Percentiles rank a stretch among this genome's conserved stretches.
phyloP scores from a whole-genome alignment of 2,329 filamentous ascomycete species.

The Colletotrichum cereale region DNA sequence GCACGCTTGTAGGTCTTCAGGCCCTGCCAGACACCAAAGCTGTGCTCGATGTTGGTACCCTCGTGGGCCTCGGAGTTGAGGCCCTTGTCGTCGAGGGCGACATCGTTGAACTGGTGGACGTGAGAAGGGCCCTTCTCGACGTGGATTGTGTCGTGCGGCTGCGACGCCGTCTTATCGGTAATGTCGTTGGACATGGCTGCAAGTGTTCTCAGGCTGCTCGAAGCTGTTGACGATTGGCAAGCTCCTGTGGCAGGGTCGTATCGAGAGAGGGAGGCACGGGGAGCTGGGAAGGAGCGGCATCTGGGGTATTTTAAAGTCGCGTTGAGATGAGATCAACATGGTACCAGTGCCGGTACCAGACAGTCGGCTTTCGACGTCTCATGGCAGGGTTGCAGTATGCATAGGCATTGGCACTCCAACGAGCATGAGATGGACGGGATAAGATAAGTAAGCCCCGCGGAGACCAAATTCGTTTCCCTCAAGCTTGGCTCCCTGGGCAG shows the following conservation, averaged over 20 bases:
- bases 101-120: conserved; percentile 50
- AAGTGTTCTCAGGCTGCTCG: conserved; percentile 17
- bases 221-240: conserved; percentile 18
- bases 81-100: conserved; percentile 52
- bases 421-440: conserved; percentile 2
- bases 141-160: conserved; percentile 42
- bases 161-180: conserved; percentile 7
- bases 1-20: conserved; percentile 56
- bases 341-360: conserved; percentile 26
- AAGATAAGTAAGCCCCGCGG: not conserved
- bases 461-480: conserved; percentile 23
- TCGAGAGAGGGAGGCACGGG: not conserved
- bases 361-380: conserved; percentile 20
- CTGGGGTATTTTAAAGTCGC: conserved; percentile 32
- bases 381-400: conserved; percentile 26
- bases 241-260: conserved; percentile 33
- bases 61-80: conserved; percentile 54
- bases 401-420: conserved; percentile 13
- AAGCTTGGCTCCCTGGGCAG: conserved; percentile 17
- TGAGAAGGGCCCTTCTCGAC: conserved; percentile 49
- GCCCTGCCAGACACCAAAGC: conserved; percentile 49
- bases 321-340: conserved; percentile 21
- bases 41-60: conserved; percentile 54
- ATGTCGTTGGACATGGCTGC: conserved; percentile 36
- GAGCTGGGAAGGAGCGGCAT: conserved; percentile 13